Percentiles rank a stretch among this genome's conserved stretches.
Evolutionary conservation across 768 basidiomycete genomes (phyloP).

Genomic region (Crassisporium funariophilum): DNA sequence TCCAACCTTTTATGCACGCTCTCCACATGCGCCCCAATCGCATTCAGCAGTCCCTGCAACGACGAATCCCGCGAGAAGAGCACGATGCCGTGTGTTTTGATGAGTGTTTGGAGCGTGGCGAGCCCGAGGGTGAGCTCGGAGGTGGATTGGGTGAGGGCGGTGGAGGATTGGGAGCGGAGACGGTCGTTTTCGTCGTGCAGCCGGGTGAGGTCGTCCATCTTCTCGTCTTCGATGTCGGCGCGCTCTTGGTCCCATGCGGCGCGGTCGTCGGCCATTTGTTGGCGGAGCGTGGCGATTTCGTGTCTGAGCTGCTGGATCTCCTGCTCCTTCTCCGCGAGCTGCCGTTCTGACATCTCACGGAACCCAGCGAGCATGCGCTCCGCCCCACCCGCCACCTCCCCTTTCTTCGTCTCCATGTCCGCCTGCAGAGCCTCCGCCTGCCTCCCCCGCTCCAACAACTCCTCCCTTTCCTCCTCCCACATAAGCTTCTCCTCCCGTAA

Average conservation of each 20-base stretch:
- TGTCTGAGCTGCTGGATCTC: constrained; percentile 38
- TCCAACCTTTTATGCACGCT: constrained; percentile 48
- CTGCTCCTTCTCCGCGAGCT: constrained; percentile 44
- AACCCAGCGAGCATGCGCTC: constrained; percentile 40
- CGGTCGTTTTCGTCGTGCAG: constrained; percentile 53
- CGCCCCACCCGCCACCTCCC: constrained; percentile 41
- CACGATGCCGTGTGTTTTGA: constrained; percentile 60
- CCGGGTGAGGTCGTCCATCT: constrained; percentile 45
- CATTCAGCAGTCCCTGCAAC: constrained; percentile 47
- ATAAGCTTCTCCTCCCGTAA: constrained; percentile 49
- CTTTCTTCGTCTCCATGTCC: constrained; percentile 32
- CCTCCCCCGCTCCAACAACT: constrained; percentile 41
- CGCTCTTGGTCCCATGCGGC: constrained; percentile 52
- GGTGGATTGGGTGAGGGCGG: constrained; percentile 37
- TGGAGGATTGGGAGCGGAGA: constrained; percentile 40
- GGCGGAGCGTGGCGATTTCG: constrained; percentile 42
- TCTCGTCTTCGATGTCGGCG: constrained; percentile 48
- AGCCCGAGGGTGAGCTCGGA: constrained; percentile 55
- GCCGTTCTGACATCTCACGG: constrained; percentile 30
- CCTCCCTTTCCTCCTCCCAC: constrained; percentile 52
- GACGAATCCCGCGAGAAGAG: constrained; percentile 53
- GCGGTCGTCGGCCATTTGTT: constrained; percentile 41
- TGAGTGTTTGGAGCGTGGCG: constrained; percentile 48
- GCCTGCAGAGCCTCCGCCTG: constrained; percentile 40
- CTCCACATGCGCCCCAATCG: constrained; percentile 54